These are phyloP conservation scores for Salvia rosmarinus DNA, from an alignment of 257 asterid species.

Conservation along the genomic window DNA sequence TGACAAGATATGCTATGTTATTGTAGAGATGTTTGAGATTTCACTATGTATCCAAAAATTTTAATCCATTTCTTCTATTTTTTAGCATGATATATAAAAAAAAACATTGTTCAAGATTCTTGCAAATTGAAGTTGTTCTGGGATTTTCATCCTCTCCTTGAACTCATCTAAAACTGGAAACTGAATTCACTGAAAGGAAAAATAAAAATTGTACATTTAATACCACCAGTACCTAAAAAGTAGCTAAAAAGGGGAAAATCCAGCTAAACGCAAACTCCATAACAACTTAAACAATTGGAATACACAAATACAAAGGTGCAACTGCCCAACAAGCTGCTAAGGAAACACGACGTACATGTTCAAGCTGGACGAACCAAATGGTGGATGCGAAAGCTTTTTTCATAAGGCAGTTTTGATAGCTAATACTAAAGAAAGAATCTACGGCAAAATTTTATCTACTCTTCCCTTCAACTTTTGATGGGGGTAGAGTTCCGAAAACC, in stretches of 20 bases:
- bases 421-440: constrained; percentile 5
- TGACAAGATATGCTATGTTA: not conserved
- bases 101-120: not conserved
- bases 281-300: constrained; percentile 28
- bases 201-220: constrained; percentile 26
- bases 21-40: not conserved
- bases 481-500: constrained; percentile 84
- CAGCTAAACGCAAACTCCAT: constrained; percentile 3
- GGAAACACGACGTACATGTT: constrained; percentile 30
- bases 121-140: not conserved
- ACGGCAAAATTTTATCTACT: constrained; percentile 38
- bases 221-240: constrained; percentile 27
- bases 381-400: constrained; percentile 12
- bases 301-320: constrained; percentile 16
- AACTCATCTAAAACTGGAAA: constrained; percentile 19
- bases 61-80: not conserved
- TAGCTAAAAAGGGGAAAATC: constrained; percentile 1
- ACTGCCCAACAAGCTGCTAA: constrained; percentile 27
- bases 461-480: constrained; percentile 53
- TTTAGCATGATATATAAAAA: not conserved
- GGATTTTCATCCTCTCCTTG: not conserved
- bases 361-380: constrained; percentile 27
- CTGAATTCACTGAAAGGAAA: not conserved
- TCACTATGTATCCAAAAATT: not conserved
- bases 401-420: not conserved